Evolutionary conservation across 257 asterid genomes (phyloP).

Genomic region (Pogostemon cablin): DNA sequence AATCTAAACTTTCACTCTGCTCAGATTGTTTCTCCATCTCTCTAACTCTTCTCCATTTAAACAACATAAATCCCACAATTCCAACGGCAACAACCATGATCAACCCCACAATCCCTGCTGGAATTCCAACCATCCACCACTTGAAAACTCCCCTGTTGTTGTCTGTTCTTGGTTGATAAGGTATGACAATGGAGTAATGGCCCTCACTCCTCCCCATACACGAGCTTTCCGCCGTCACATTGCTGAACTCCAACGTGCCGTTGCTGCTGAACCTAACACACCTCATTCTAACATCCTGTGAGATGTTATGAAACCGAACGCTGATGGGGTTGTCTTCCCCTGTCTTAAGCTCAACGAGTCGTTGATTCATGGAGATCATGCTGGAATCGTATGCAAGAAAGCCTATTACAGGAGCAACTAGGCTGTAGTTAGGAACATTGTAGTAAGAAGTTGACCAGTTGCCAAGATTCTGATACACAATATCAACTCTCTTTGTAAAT

Average conservation of each 20-base stretch:
- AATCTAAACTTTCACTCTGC: conserved; percentile 59
- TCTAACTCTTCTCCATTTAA: conserved; percentile 37
- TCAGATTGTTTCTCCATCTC: conserved; percentile 70
- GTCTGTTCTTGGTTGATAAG: conserved; percentile 26
- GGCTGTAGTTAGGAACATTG: conserved; percentile 51
- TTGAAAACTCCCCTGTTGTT: conserved; percentile 29
- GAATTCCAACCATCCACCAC: conserved; percentile 71
- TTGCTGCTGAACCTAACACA: conserved; percentile 59
- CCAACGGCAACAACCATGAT: conserved; percentile 38
- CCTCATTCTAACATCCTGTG: conserved; percentile 24
- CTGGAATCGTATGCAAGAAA: conserved; percentile 56
- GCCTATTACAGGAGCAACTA: conserved; percentile 77
- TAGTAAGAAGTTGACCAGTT: conserved; percentile 65
- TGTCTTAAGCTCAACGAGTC: conserved; percentile 38
- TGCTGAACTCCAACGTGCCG: conserved; percentile 55
- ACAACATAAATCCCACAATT: conserved; percentile 33
- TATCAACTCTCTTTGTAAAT: conserved; percentile 57
- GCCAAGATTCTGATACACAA: conserved; percentile 68
- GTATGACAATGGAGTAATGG: conserved; percentile 67
- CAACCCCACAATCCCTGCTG: conserved; percentile 51
- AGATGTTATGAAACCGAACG: conserved; percentile 45
- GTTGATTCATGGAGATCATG: conserved; percentile 23
- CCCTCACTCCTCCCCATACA: conserved; percentile 58
- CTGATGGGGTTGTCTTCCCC: conserved; percentile 41
- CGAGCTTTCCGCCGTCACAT: conserved; percentile 36